phyloP scores from a whole-genome alignment of 2,329 filamentous ascomycete species.

The Seiridium cupressi region DNA sequence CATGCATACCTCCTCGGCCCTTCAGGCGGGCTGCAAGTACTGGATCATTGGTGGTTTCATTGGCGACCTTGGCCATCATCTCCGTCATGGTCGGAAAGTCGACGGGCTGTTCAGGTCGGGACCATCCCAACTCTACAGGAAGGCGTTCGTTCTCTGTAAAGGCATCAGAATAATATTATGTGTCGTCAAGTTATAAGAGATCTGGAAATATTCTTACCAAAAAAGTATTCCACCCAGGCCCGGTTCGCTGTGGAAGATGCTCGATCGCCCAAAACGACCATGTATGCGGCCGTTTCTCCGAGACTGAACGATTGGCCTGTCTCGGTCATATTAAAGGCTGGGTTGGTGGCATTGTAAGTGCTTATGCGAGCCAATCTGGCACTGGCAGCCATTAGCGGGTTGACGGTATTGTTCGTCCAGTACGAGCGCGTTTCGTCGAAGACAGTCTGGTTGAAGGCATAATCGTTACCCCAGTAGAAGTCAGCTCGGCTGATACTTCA shows the following conservation, averaged over 20 bases:
- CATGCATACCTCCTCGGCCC: no score
- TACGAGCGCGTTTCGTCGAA: neutral
- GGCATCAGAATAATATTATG: no score
- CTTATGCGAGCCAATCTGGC: neutral
- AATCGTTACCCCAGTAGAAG: neutral
- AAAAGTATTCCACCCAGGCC: slow-evolving; percentile 29
- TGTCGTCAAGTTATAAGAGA: neutral
- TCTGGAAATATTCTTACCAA: slow-evolving; percentile 19
- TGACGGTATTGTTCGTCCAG: neutral
- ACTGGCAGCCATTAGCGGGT: slow-evolving; percentile 13
- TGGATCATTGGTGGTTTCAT: no score
- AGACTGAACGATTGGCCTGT: slow-evolving; percentile 34
- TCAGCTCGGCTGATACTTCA: neutral
- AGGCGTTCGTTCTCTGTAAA: neutral
- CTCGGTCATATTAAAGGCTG: slow-evolving; percentile 12
- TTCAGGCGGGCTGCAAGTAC: no score
- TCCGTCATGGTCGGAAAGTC: no score
- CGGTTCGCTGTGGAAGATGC: slow-evolving; percentile 28
- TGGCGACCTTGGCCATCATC: no score
- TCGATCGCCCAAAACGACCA: slow-evolving; percentile 37
- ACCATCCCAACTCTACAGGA: neutral
- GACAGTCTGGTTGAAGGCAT: neutral
- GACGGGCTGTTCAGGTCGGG: no score
- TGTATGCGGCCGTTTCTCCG: slow-evolving; percentile 37
- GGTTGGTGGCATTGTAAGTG: neutral